Percentiles rank a stretch among this genome's conserved stretches.
phyloP scores from a whole-genome alignment of 805 yeast species.

The Cyberlindnera saturnus region DNA sequence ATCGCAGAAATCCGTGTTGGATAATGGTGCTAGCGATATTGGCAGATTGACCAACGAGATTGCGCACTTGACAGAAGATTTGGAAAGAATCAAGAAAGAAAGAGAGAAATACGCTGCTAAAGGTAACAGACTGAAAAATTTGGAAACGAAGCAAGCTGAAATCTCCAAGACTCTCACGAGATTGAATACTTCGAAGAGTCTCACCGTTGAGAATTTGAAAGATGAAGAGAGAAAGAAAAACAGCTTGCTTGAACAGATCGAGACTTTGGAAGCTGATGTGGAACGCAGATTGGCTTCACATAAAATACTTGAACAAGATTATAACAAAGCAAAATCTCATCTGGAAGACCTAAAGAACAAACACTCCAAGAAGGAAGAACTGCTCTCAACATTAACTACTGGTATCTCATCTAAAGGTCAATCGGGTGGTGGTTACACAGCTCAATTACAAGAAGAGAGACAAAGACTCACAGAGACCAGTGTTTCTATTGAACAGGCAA shows the following conservation, averaged over 20 bases:
- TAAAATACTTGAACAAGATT: slow-evolving; percentile 37
- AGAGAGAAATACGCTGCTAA: slow-evolving; percentile 54
- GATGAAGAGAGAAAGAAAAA: slow-evolving; percentile 43
- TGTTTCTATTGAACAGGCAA: slow-evolving; percentile 52
- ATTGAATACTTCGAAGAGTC: slow-evolving; percentile 53
- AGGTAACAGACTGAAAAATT: slow-evolving; percentile 52
- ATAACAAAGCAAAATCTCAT: slow-evolving; percentile 35
- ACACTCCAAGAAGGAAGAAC: slow-evolving; percentile 61
- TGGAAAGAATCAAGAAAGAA: slow-evolving; percentile 43
- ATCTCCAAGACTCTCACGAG: slow-evolving; percentile 63
- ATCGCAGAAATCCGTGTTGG: slow-evolving; percentile 35
- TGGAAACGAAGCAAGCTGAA: slow-evolving; percentile 52
- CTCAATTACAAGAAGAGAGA: slow-evolving; percentile 63
- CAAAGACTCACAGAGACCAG: slow-evolving; percentile 45
- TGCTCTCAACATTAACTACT: slow-evolving; percentile 74
- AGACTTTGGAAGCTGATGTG: slow-evolving; percentile 28
- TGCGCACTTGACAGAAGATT: slow-evolving; percentile 50
- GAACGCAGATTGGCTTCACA: slow-evolving; percentile 33
- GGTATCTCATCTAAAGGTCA: slow-evolving; percentile 84
- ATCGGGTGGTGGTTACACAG: slow-evolving; percentile 68
- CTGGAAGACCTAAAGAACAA: slow-evolving; percentile 41
- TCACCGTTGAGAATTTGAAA: slow-evolving; percentile 47
- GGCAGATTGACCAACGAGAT: slow-evolving; percentile 51
- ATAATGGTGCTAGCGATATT: slow-evolving; percentile 36
- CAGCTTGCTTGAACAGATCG: slow-evolving; percentile 28